A percentile compares a stretch with the other conserved stretches of the same genome.
Conservation (phyloP, 164 flowering plant species). For the Sedum album region DNA sequence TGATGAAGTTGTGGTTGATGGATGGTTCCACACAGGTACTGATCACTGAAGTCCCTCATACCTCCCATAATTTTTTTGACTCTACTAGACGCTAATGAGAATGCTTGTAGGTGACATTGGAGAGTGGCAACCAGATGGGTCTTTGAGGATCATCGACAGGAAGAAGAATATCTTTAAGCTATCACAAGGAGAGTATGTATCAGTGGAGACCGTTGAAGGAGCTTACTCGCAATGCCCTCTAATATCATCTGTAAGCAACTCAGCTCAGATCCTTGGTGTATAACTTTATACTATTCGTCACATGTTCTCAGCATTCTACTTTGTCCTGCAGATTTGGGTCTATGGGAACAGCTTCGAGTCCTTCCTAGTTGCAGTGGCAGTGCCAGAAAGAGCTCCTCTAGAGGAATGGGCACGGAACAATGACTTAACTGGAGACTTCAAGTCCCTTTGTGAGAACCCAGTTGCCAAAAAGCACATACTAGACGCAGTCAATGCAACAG, state of each 20-base stretch:
- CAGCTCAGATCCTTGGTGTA: neutral
- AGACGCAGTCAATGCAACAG: constrained; percentile 69
- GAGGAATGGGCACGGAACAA: constrained; percentile 77
- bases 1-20: constrained; percentile 59
- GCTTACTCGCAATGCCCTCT: constrained; percentile 61
- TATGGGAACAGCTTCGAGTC: constrained; percentile 97
- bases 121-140: constrained; percentile 85
- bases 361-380: constrained; percentile 83
- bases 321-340: constrained; percentile 69
- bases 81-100: neutral
- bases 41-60: neutral
- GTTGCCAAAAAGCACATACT: constrained; percentile 59
- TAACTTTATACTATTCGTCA: neutral
- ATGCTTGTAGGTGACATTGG: constrained; percentile 78
- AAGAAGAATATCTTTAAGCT: constrained; percentile 94
- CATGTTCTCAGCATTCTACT: neutral
- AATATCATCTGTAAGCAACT: constrained; percentile 54
- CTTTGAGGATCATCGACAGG: constrained; percentile 90
- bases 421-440: constrained; percentile 50
- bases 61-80: neutral
- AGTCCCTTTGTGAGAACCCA: constrained; percentile 45
- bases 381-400: constrained; percentile 69
- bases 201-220: constrained; percentile 77
- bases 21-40: constrained; percentile 98
- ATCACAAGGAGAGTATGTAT: constrained; percentile 96